Evolutionary conservation across 2,329 filamentous ascomycete genomes (phyloP), one percentile per base, ranked within the genome.

Genomic region (Cylindrodendrum hubeiense): DNA sequence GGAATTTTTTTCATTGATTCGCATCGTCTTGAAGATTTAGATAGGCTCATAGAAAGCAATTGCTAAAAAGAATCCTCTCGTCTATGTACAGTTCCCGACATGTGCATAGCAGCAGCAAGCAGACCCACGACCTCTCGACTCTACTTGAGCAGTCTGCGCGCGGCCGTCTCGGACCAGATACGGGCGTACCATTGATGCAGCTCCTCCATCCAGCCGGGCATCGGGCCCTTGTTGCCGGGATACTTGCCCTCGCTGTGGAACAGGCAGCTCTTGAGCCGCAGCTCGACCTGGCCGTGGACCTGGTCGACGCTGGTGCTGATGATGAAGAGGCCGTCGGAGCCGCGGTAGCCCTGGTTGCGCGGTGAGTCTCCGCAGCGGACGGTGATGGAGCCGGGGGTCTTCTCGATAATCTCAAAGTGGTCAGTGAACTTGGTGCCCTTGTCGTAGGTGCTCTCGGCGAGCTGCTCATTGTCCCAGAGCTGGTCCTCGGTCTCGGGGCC

Each of bases 401-500:
- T 90, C 57, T 89, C 86, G 1, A 93, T 80, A 0, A 93, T 90
- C 76, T 93, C 89, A 74, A 93, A 93, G 77, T 93, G 91, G 75
- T 93, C 90, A 3, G 88, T 91, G 62, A 93, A 86, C 43, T 83
- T 75, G 1, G 90, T 91, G 34, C 90, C 90, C 41, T 85, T 82
- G 21, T 89, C 85, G 74, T 93, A 93, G 10, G 70, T 82, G 62
- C 83, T 88, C n/a, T 78, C 71, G 6, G 82, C 76, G 2, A 93
- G 84, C 55, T 90, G 83, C 12, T 84, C 78, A 3, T 76, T 80
- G 3, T 85, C 83, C 89, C 91, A 93, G 1, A 93, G 84, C 67
- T 92, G 88, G 50, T 81, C 73, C 2, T 84, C 81, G 0, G 89
- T 91, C 41, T 86, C 82, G 9, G 87, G 83, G 4, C 78, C 78